These are phyloP conservation scores for Hebeloma cylindrosporum DNA, from an alignment of 768 basidiomycete genomes.

Conservation along the genomic window DNA sequence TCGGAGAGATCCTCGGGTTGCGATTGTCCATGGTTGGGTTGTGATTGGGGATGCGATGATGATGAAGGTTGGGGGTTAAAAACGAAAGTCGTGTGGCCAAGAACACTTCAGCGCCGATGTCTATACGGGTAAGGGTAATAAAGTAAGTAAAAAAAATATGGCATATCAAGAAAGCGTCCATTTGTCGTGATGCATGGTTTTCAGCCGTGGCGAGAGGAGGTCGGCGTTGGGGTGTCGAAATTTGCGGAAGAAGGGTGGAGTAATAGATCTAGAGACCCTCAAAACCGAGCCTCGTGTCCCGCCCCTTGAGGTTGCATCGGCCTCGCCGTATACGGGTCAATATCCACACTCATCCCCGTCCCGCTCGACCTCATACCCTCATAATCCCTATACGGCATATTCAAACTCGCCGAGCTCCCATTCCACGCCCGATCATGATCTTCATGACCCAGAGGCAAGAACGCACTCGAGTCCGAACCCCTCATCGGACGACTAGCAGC, in stretches of 20 bases:
- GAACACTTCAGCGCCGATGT: too few relatives aligned
- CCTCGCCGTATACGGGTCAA: constrained; percentile 33
- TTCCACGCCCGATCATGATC: constrained; percentile 60
- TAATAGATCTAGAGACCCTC: not conserved
- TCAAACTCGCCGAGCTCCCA: constrained; percentile 49
- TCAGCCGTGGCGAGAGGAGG: too few relatives aligned
- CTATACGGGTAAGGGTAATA: too few relatives aligned
- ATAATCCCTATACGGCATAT: constrained; percentile 37
- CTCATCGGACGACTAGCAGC: constrained; percentile 11
- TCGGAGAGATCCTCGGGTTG: too few relatives aligned
- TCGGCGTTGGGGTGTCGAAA: not conserved
- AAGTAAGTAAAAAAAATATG: too few relatives aligned
- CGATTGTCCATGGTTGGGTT: too few relatives aligned
- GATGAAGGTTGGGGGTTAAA: too few relatives aligned
- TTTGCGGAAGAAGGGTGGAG: too few relatives aligned
- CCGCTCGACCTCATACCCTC: constrained; percentile 23
- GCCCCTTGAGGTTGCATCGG: constrained; percentile 19
- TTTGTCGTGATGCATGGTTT: too few relatives aligned
- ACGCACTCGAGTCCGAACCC: constrained; percentile 63
- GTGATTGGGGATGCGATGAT: too few relatives aligned
- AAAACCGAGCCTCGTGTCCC: constrained; percentile 7
- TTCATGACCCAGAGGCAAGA: constrained; percentile 68
- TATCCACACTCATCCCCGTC: constrained; percentile 32
- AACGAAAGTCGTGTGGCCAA: too few relatives aligned
- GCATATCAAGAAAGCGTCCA: too few relatives aligned